Conservation (phyloP, 2,329 filamentous ascomycete species). For the Drechslerella coelobrocha region DNA sequence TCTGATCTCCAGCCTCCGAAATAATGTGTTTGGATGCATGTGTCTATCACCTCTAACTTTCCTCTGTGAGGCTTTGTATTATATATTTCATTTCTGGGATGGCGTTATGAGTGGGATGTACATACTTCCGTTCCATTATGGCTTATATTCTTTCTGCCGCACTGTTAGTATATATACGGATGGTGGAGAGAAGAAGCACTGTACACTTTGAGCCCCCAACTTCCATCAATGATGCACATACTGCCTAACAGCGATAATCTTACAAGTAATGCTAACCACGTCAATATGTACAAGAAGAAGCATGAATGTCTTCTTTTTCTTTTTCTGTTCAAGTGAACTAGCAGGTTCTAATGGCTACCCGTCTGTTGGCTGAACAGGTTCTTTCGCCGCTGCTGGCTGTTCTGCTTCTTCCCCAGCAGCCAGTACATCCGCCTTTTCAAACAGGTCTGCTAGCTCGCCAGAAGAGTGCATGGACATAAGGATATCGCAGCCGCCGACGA, state of each 20-base stretch:
- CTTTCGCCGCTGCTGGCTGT: conserved; percentile 10
- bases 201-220: conserved; percentile 13
- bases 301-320: background rate
- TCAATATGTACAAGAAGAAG: conserved; percentile 13
- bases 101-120: too few species aligned
- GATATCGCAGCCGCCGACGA: conserved; percentile 97
- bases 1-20: background rate
- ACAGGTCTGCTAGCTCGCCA: conserved; percentile 85
- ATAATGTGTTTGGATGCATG: background rate
- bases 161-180: background rate
- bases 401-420: conserved; percentile 64
- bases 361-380: conserved; percentile 14
- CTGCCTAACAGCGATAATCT: conserved; percentile 13
- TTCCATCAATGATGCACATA: background rate
- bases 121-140: too few species aligned
- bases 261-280: conserved; percentile 5
- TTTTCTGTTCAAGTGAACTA: background rate
- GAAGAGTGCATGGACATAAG: conserved; percentile 96
- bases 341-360: too few species aligned
- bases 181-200: background rate
- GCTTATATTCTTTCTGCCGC: too few species aligned
- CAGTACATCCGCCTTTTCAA: conserved; percentile 91
- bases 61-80: too few species aligned
- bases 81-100: too few species aligned
- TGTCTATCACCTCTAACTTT: too few species aligned